phyloP scores from a whole-genome alignment of 2,329 filamentous ascomycete species.

The Aspergillus flavus region DNA sequence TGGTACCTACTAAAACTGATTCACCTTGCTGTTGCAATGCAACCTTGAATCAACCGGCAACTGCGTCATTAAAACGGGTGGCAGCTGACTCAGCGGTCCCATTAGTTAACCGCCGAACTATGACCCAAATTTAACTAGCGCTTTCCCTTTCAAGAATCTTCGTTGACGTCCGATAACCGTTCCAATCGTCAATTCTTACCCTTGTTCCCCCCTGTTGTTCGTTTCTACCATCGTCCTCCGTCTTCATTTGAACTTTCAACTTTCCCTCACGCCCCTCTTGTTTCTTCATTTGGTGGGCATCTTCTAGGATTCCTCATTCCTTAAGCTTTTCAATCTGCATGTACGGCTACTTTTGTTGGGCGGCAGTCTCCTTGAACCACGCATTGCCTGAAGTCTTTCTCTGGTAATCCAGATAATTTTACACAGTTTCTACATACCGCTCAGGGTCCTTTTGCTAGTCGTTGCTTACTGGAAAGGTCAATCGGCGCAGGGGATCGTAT shows the following conservation, averaged over 20 bases:
- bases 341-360: neutral
- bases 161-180: neutral
- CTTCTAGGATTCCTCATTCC: constrained; percentile 1
- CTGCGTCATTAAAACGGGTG: neutral
- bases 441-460: constrained; percentile 20
- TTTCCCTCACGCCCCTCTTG: neutral
- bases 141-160: neutral
- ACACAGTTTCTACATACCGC: constrained; percentile 10
- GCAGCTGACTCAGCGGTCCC: neutral
- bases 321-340: constrained; percentile 4
- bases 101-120: neutral
- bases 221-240: neutral
- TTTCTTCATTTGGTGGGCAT: neutral
- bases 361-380: neutral
- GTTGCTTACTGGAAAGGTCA: constrained; percentile 23
- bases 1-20: neutral
- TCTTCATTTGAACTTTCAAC: neutral
- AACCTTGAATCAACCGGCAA: neutral
- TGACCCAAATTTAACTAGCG: neutral
- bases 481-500: constrained; percentile 22
- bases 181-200: constrained; percentile 9
- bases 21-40: neutral
- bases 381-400: neutral
- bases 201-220: neutral
- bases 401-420: neutral